Conservation (phyloP, 306 rosid species). For the Corylus avellana region DNA sequence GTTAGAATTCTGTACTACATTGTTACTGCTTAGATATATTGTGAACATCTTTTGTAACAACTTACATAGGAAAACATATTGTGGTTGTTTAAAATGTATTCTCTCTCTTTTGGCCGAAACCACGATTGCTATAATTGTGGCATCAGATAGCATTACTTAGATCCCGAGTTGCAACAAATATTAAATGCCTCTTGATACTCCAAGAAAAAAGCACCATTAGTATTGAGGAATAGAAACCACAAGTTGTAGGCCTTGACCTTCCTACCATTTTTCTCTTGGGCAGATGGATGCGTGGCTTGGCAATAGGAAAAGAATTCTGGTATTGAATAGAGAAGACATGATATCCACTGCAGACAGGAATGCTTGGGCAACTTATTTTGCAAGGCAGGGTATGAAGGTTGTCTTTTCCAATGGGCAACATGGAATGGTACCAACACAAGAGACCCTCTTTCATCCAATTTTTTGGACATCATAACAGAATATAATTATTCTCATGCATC, state of each 20-base stretch:
- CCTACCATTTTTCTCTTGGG: conserved; percentile 27
- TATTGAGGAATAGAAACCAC: conserved; percentile 6
- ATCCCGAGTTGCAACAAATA: background rate
- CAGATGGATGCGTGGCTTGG: conserved; percentile 95
- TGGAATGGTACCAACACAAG: conserved; percentile 69
- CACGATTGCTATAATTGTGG: background rate
- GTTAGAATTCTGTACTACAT: conserved; percentile 26
- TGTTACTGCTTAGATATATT: background rate
- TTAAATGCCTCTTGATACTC: conserved; percentile 10
- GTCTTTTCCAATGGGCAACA: conserved; percentile 86
- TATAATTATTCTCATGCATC: conserved; percentile 30
- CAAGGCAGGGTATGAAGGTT: conserved; percentile 67
- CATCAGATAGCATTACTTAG: background rate
- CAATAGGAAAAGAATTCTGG: conserved; percentile 83
- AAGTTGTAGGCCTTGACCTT: conserved; percentile 21
- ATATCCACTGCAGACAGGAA: conserved; percentile 80
- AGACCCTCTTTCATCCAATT: conserved; percentile 15
- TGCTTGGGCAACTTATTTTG: conserved; percentile 89
- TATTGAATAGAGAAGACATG: conserved; percentile 97
- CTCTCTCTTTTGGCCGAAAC: background rate
- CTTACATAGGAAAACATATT: background rate
- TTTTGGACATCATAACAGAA: conserved; percentile 19
- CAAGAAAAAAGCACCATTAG: background rate
- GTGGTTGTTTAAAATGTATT: background rate
- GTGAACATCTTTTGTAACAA: background rate